phyloP scores from a whole-genome alignment of 768 basidiomycete genomes.

The Hemileccinum impolitum region DNA sequence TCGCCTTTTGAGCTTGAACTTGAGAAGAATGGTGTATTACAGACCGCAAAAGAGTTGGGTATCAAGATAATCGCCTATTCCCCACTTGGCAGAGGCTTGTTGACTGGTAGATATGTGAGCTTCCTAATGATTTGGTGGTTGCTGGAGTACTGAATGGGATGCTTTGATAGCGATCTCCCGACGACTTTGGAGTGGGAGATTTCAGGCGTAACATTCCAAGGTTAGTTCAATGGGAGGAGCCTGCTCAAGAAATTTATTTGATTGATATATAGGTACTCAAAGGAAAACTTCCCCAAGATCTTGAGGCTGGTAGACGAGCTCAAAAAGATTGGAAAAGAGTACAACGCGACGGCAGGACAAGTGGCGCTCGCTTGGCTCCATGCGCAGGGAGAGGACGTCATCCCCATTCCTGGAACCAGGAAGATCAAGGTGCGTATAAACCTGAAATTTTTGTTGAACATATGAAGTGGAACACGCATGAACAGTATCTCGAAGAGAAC shows the following conservation, averaged over 20 bases:
- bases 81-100: slow-evolving; percentile 50
- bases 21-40: slow-evolving; percentile 42
- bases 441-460: neutral
- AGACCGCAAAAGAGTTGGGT: slow-evolving; percentile 47
- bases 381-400: slow-evolving; percentile 35
- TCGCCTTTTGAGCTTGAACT: slow-evolving; percentile 48
- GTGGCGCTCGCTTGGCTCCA: slow-evolving; percentile 41
- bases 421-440: slow-evolving; percentile 27
- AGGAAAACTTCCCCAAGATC: slow-evolving; percentile 46
- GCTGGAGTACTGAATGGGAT: neutral
- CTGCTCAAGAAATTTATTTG: neutral
- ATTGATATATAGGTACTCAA: slow-evolving; percentile 24
- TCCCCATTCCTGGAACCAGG: slow-evolving; percentile 41
- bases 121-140: neutral
- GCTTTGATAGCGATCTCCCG: slow-evolving; percentile 27
- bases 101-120: slow-evolving; percentile 45
- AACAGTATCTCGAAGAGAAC: slow-evolving; percentile 46
- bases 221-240: slow-evolving; percentile 22
- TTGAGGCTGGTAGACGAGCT: slow-evolving; percentile 36
- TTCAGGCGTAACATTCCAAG: slow-evolving; percentile 22
- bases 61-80: slow-evolving; percentile 49
- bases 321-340: slow-evolving; percentile 30
- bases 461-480: neutral
- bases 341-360: slow-evolving; percentile 37
- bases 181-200: slow-evolving; percentile 31